A percentile compares a stretch with the other conserved stretches of the same genome.
Evolutionary conservation across 2,329 filamentous ascomycete species (phyloP).

Genomic region (Talaromyces funiculosus): DNA sequence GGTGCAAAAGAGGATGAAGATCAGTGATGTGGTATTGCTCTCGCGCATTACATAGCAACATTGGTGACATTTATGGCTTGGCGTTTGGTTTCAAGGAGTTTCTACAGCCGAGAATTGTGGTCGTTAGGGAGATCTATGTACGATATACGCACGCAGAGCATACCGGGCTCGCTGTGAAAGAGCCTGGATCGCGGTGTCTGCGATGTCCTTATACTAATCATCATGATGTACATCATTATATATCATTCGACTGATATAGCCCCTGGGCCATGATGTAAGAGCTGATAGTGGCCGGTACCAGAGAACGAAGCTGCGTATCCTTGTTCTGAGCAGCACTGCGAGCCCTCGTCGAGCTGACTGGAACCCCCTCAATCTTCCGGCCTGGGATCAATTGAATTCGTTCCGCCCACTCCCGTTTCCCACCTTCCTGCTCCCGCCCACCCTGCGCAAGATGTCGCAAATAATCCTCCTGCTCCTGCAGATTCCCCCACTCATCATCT

Average conservation of each 20-base stretch:
- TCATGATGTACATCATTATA: background rate
- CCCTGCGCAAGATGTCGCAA: conserved; percentile 34
- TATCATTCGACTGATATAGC: conserved; percentile 23
- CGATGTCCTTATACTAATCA: background rate
- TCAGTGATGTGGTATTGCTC: background rate
- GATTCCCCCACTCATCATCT: conserved; percentile 35
- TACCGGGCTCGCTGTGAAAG: background rate
- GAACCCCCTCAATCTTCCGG: conserved; percentile 27
- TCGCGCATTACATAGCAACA: background rate
- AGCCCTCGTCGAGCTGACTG: conserved; percentile 41
- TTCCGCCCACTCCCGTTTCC: conserved; percentile 38
- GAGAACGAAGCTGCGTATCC: conserved; percentile 29
- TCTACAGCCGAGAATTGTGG: background rate
- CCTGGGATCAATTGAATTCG: conserved; percentile 39
- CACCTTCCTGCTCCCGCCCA: conserved; percentile 32
- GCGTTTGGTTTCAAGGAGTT: background rate
- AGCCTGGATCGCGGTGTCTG: background rate
- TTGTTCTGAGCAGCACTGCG: conserved; percentile 31
- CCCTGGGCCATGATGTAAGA: conserved; percentile 29
- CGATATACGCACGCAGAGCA: background rate
- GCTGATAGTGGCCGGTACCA: conserved; percentile 31
- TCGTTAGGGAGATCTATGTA: background rate
- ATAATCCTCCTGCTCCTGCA: conserved; percentile 36
- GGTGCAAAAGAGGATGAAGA: conserved; percentile 35
- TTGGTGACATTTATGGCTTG: background rate